These are phyloP conservation scores for Mucor sp. DNA, from an alignment of 371 early-diverging fungal genomes.

Conservation along the genomic window DNA sequence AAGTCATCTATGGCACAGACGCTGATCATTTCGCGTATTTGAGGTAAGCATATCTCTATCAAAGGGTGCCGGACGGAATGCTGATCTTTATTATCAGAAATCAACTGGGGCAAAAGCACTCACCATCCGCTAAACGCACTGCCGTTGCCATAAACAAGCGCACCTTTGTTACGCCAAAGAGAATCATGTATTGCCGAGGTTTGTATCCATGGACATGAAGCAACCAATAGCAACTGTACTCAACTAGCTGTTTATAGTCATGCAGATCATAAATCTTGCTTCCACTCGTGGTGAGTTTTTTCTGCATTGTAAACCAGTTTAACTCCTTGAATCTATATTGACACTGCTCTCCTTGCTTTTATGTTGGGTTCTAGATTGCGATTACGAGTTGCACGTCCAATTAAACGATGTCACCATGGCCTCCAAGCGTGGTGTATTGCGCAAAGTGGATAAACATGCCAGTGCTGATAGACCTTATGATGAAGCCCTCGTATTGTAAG, in stretches of 20 bases:
- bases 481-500: constrained; percentile 22
- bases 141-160: background rate
- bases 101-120: constrained; percentile 11
- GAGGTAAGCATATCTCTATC: constrained; percentile 5
- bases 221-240: background rate
- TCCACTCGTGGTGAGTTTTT: constrained; percentile 22
- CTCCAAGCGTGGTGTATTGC: constrained; percentile 12
- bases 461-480: constrained; percentile 22
- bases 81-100: constrained; percentile 2
- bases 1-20: constrained; percentile 12
- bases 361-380: constrained; percentile 15
- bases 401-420: constrained; percentile 13
- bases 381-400: constrained; percentile 19
- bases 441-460: constrained; percentile 8
- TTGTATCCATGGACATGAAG: background rate
- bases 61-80: background rate
- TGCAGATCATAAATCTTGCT: constrained; percentile 26
- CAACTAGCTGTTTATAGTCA: constrained; percentile 8
- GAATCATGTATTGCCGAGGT: constrained; percentile 29
- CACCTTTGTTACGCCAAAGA: constrained; percentile 13
- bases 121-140: background rate
- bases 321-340: background rate
- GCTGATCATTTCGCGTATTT: constrained; percentile 19
- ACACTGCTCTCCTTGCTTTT: background rate
- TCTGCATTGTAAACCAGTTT: background rate